Percentiles rank a stretch among this genome's conserved stretches.
Conservation (phyloP, 805 yeast species). For the Candida nitratophila region DNA sequence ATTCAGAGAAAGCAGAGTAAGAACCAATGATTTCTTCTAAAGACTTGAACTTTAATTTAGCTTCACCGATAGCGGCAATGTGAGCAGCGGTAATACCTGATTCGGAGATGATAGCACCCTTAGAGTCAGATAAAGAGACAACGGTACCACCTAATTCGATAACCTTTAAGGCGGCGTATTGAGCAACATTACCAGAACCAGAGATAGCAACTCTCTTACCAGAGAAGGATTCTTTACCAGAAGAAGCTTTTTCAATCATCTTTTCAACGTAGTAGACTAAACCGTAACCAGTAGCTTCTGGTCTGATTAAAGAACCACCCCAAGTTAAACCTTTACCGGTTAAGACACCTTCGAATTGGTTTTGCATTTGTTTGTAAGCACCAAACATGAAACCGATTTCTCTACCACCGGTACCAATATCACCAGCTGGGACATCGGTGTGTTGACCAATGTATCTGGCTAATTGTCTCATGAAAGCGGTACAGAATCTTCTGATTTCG, state of each 20-base stretch:
- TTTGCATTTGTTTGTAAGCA: conserved; percentile 87
- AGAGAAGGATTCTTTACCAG: conserved; percentile 81
- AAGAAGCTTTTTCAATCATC: conserved; percentile 90
- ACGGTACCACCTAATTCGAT: conserved; percentile 96
- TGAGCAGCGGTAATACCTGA: conserved; percentile 82
- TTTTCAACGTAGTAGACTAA: conserved; percentile 93
- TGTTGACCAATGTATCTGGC: conserved; percentile 95
- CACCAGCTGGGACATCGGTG: conserved; percentile 99
- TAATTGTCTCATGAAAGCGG: conserved; percentile 91
- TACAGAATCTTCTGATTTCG: conserved; percentile 96
- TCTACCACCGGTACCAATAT: conserved; percentile 97
- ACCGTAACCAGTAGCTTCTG: conserved; percentile 99
- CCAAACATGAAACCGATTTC: conserved; percentile 94
- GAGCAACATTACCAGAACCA: conserved; percentile 99
- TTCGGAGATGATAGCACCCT: conserved; percentile 77
- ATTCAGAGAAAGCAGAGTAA: conserved; percentile 49
- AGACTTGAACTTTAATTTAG: conserved; percentile 71
- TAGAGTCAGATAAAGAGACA: conserved; percentile 90
- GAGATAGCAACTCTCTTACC: conserved; percentile 96
- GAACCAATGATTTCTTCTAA: conserved; percentile 61
- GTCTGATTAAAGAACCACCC: conserved; percentile 99
- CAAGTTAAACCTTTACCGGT: conserved; percentile 97
- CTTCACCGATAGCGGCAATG: conserved; percentile 64
- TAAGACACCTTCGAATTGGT: conserved; percentile 93
- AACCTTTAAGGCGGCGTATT: conserved; percentile 95